phyloP scores from a whole-genome alignment of 768 basidiomycete genomes.

The Kwoniella dejecticola region DNA sequence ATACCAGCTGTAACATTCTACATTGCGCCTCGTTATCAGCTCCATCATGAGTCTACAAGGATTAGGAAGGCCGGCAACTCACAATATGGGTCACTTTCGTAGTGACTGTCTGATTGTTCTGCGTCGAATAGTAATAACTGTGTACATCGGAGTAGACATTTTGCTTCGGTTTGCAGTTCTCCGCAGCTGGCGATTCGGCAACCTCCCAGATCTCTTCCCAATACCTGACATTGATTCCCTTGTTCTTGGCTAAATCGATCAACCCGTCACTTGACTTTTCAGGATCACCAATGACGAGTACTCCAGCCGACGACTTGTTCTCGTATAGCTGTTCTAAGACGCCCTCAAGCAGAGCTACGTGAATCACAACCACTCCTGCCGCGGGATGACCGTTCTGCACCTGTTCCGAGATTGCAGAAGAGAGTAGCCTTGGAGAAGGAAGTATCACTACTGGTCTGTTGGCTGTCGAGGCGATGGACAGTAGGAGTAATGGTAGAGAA shows the following conservation, averaged over 20 bases:
- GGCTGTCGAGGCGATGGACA: slow-evolving; percentile 32
- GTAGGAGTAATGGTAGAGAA: slow-evolving; percentile 55
- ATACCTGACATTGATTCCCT: slow-evolving; percentile 59
- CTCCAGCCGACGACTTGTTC: slow-evolving; percentile 65
- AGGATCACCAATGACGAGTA: slow-evolving; percentile 71
- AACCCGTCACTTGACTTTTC: slow-evolving; percentile 59
- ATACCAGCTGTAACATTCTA: slow-evolving; percentile 83
- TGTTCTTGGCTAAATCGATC: slow-evolving; percentile 60
- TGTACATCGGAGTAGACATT: slow-evolving; percentile 56
- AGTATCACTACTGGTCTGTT: slow-evolving; percentile 56
- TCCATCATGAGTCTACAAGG: background rate
- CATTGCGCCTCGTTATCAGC: slow-evolving; percentile 9
- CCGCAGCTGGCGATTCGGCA: slow-evolving; percentile 61
- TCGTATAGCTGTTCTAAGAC: slow-evolving; percentile 70
- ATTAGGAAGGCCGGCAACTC: slow-evolving; percentile 18
- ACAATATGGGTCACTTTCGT: slow-evolving; percentile 66
- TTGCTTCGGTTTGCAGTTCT: slow-evolving; percentile 5
- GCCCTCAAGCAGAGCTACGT: slow-evolving; percentile 28
- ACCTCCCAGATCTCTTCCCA: slow-evolving; percentile 70
- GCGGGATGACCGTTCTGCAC: slow-evolving; percentile 26
- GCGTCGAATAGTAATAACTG: slow-evolving; percentile 58
- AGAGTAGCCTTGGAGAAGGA: slow-evolving; percentile 66
- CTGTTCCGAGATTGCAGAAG: slow-evolving; percentile 54
- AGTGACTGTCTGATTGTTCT: slow-evolving; percentile 49
- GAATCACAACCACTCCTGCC: slow-evolving; percentile 38